Conservation (phyloP, 192 early-diverging fungal species). For the Podila minutissima region DNA sequence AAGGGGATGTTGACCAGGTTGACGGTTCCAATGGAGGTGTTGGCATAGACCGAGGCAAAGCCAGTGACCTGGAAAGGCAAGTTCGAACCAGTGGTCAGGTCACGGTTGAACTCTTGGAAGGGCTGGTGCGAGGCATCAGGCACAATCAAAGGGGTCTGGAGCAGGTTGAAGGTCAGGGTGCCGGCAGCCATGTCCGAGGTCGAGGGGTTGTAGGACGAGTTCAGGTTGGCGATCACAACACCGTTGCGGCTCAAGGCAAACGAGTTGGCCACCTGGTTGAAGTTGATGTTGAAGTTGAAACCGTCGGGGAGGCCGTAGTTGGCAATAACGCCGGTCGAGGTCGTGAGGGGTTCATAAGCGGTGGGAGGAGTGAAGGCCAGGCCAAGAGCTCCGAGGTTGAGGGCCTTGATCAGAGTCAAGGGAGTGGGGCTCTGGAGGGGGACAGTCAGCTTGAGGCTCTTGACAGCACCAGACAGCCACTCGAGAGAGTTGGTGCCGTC, state of each 20-base stretch:
- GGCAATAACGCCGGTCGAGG: slow-evolving; percentile 44
- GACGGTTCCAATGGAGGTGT: slow-evolving; percentile 55
- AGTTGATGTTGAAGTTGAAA: slow-evolving; percentile 52
- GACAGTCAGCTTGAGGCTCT: slow-evolving; percentile 50
- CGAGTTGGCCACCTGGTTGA: slow-evolving; percentile 24
- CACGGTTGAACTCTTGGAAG: slow-evolving; percentile 53
- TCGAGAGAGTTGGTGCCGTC: slow-evolving; percentile 41
- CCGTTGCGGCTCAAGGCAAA: slow-evolving; percentile 15
- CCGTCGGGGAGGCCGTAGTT: slow-evolving; percentile 57
- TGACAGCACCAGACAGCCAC: slow-evolving; percentile 33
- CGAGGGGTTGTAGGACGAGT: slow-evolving; percentile 25
- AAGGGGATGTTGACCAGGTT: slow-evolving; percentile 54
- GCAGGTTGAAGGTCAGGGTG: slow-evolving; percentile 48
- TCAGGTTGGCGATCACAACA: slow-evolving; percentile 33
- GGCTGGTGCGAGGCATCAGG: slow-evolving; percentile 31
- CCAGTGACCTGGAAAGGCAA: slow-evolving; percentile 50
- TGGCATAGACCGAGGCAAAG: slow-evolving; percentile 43
- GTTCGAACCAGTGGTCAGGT: slow-evolving; percentile 40
- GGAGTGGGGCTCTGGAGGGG: slow-evolving; percentile 22
- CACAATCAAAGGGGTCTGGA: slow-evolving; percentile 30
- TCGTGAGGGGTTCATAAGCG: slow-evolving; percentile 51
- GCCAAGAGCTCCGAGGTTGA: slow-evolving; percentile 56
- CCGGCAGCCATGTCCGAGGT: slow-evolving; percentile 34
- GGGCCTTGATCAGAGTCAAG: slow-evolving; percentile 51
- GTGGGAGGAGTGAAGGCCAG: slow-evolving; percentile 44